Evolutionary conservation across 106 monocot genomes (phyloP), one percentile per base, ranked within the genome.

Genomic region (Hemerocallis citrina): DNA sequence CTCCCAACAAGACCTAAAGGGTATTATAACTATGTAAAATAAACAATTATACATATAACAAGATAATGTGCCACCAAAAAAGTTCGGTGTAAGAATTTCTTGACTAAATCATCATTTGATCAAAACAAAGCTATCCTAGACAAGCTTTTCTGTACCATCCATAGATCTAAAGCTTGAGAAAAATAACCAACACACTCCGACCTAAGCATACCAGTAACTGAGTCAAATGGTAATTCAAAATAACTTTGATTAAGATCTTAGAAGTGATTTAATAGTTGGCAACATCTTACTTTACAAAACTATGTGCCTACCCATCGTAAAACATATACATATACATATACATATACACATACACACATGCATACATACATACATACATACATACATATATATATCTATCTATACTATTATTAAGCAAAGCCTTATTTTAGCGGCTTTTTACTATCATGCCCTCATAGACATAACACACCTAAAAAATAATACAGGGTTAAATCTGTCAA

Each of bases 1-100:
- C 91, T 91, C 47, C 98, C 98, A 77, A 98, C 91, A 72, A 98
- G 91, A 78, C 98, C 91, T 98, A 70, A 62, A 32, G 59, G 10
- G 17, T 36, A 13, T 30, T 23, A 59, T 37, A 32, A 37, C 21
- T 7, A 34, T 6, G 50, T 25, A 32, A 54, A 30, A 20, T 28
- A 62, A 43, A 45, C 0, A 24, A 50, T 23, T 23, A 50, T 0
- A 16, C 13, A 16, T 60, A 15, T 0, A 41, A 27, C 12, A 63
- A 47, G 13, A 28, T 11, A 63, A 24, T 41, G 14, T 21, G 34
- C 38, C 7, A 69, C 27, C 0, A 3, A 35, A 69, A 4, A 0
- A 34, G 32, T 40, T 8, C 17, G 21, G 27, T 27, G 41, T 32
- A 21, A 14, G 10, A 50, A 35, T 34, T 24, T 11, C 2, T 3